Evolutionary conservation across 2,329 filamentous ascomycete genomes (phyloP).

Genomic region (Thielaviopsis populi): DNA sequence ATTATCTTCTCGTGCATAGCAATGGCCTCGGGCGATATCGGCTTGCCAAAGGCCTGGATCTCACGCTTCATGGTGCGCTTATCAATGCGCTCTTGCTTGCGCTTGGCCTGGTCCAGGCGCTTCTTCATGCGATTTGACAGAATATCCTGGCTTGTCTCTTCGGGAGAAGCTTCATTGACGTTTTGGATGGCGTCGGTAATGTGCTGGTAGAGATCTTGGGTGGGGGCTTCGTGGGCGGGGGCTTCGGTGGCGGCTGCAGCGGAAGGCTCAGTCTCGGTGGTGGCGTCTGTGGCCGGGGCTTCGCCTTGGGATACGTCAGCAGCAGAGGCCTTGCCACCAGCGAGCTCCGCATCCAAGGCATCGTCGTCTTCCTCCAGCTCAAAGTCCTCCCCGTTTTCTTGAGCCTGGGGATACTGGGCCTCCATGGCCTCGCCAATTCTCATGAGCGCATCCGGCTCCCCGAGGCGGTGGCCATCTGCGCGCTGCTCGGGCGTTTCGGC

Average conservation of each 20-base stretch:
- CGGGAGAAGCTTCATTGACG: not conserved
- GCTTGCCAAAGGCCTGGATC: conserved; percentile 7
- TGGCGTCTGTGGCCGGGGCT: not conserved
- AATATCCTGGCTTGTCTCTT: not conserved
- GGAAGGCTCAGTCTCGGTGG: not conserved
- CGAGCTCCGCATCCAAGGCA: not conserved
- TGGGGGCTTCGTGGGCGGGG: not conserved
- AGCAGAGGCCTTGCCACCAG: not conserved
- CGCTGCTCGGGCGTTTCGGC: not conserved
- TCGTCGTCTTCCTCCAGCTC: not conserved
- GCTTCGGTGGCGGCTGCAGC: not conserved
- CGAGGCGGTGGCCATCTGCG: not conserved
- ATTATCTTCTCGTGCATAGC: not conserved
- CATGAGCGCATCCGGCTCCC: not conserved
- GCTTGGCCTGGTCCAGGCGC: conserved; percentile 5
- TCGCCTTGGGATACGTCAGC: not conserved
- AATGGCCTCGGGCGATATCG: conserved; percentile 11
- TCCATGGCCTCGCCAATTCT: not conserved
- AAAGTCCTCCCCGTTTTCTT: not conserved
- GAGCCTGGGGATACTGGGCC: not conserved
- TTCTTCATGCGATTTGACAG: conserved; percentile 4
- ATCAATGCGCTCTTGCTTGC: conserved; percentile 7
- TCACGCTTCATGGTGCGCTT: conserved; percentile 2
- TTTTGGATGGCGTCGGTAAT: not conserved
- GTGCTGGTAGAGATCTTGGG: not conserved